A percentile compares a stretch with the other conserved stretches of the same genome.
Evolutionary conservation across 164 flowering plant genomes (phyloP).

Genomic region (Tetracentron sinense): DNA sequence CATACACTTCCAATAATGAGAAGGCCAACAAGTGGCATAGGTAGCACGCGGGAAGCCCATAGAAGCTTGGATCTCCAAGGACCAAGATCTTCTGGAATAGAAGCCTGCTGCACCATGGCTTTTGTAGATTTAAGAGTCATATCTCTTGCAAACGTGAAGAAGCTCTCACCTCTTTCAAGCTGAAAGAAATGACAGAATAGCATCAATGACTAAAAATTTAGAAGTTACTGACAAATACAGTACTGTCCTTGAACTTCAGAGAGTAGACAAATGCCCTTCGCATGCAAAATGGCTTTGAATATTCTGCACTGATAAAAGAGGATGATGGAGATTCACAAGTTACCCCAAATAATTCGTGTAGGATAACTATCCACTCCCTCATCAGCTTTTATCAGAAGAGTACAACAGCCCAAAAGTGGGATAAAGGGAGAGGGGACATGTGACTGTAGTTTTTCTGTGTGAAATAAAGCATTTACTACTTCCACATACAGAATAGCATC

Average conservation of each 20-base stretch:
- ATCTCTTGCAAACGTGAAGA: slow-evolving; percentile 87
- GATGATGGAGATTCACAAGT: no score
- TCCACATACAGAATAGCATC: not conserved
- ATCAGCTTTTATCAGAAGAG: no score
- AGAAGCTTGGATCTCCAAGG: slow-evolving; percentile 93
- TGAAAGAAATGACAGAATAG: slow-evolving; percentile 26
- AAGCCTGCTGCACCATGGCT: slow-evolving; percentile 57
- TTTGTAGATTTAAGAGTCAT: slow-evolving; percentile 83
- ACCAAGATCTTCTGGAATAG: slow-evolving; percentile 66
- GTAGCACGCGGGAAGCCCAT: slow-evolving; percentile 88
- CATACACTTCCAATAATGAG: slow-evolving; percentile 75
- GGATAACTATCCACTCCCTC: no score
- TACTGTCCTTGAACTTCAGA: not conserved
- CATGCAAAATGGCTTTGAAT: no score
- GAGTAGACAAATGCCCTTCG: not conserved
- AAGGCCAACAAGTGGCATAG: slow-evolving; percentile 98
- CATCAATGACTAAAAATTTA: not conserved
- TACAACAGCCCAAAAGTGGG: not conserved
- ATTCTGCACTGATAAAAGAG: no score
- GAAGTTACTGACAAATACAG: not conserved
- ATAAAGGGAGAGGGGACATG: not conserved
- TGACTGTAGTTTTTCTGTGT: not conserved
- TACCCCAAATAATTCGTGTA: no score
- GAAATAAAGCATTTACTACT: no score
- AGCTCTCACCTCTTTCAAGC: slow-evolving; percentile 85